Evolutionary conservation across 2,329 filamentous ascomycete genomes (phyloP), one percentile per base, ranked within the genome.

Genomic region (Aspergillus pseudoterreus): DNA sequence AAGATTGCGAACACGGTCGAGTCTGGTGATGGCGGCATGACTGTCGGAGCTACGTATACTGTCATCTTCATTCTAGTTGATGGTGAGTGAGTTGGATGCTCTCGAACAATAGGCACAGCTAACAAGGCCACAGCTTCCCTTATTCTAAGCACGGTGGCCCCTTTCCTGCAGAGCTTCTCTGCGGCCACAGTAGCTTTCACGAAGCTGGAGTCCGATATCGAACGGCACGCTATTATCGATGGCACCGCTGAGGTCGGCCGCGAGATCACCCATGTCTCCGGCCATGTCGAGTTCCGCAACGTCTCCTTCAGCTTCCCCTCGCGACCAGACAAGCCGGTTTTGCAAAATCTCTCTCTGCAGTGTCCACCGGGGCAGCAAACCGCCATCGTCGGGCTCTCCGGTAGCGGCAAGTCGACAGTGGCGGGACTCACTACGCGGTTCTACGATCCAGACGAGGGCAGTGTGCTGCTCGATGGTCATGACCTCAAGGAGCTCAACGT

Each of bases 351-450:
- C 6, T 63, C 55, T 21, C 52, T 74, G 3, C 55, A 43, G 2
- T 61, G 74, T 8, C 69, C 71, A 3, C 68, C 71, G 12, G 66
- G 68, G 1, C 74, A 75, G 54, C 71, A 65, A 0, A 76, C 73
- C 3, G 87, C 87, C 2, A 85, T 91, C 15, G 87, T 91, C 17
- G 87, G 87, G 0, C 81, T 85, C 0, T 88, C 84, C 2, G 87
- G 87, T 0, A 84, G 81, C 4, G 87, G 88, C 0, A 92, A 91
- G 66, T 87, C 83, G 46, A 91, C 87, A 0, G 82, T 90, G 22
- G 82, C 90, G 0, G 85, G 84, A 0, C 71, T 91, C 2, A 73
- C 90, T 3, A 83, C 90, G 63, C 75, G 86, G 30, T 90, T 86
- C 85, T 90, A 90, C 63, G 81, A 82, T n/a, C 67, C 63, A 2